Base-by-base conservation (phyloP, 225 moss, liverwort and hornwort species). In the Physcomitrium patens region DNA sequence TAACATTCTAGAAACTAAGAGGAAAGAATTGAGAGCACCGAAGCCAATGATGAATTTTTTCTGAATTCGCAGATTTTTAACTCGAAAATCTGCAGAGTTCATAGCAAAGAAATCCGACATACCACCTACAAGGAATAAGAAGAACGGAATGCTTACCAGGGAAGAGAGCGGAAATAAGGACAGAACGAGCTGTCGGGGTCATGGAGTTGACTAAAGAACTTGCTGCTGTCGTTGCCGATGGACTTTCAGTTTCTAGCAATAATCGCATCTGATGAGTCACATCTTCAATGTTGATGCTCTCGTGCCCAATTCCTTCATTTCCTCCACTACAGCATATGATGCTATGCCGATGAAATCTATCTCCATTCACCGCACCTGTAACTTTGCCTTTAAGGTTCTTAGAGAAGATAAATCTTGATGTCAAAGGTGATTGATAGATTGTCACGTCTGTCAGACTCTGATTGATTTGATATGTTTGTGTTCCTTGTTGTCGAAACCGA, bases 141-240 rank as follows among this genome's bases (percentile, higher is more conserved):
- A 18, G 20, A 8, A 13, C 7, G 65, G 11, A 58, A 23, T 55
- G 43, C 82, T 83, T 65, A 83, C 81, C 79, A 49, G 85, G 79
- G 70, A 85, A 91, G 47, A 91, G 70, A 7, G 91, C 91, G 20
- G 85, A 49, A 66, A 91, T 79, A 49, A 91, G 89, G 63, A 48
- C 83, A 42, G 60, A 74, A 54, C 91, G 89, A 16, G 87, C 91
- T 65, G 74, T 77, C 37, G 69, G 44, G 47, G 62, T 76, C 23
- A 91, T 83, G 10, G 77, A 77, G 10, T 72, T 69, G 0, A 91
- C 87, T 67, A 91, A 67, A 48, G 80, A 80, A 49, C 14, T 22
- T 13, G 91, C 91, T 24, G 91, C 91, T 72, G 89, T 57, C 41
- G 28, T 47, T 31, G 91, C 85, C 49, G 84, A 10, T 12, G 78